phyloP scores from a whole-genome alignment of 306 rosid species.

The Vicia sativa region DNA sequence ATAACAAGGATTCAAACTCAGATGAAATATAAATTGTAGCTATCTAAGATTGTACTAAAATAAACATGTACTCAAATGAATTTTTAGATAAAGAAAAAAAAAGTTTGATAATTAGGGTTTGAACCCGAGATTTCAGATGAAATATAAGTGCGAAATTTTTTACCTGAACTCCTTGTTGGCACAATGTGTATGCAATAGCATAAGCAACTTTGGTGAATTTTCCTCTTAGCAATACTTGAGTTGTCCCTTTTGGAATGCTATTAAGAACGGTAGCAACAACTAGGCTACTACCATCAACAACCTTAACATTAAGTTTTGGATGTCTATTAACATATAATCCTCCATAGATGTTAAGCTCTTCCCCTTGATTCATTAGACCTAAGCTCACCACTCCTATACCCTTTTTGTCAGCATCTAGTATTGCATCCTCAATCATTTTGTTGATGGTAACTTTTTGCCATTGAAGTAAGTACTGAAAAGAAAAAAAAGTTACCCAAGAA shows the following conservation, averaged over 20 bases:
- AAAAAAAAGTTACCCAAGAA: not conserved
- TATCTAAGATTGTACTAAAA: no score
- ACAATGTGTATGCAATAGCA: conserved; percentile 56
- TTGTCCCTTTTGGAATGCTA: conserved; percentile 60
- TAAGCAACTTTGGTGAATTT: conserved; percentile 69
- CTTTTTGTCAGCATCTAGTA: conserved; percentile 44
- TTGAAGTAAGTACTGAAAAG: conserved; percentile 37
- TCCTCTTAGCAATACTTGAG: conserved; percentile 66
- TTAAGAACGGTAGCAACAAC: conserved; percentile 61
- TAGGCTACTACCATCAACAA: conserved; percentile 80
- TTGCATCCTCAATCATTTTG: conserved; percentile 53
- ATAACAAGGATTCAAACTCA: no score
- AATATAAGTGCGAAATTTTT: not conserved
- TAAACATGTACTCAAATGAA: no score
- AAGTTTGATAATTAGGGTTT: no score
- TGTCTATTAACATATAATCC: conserved; percentile 49
- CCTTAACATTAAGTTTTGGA: conserved; percentile 59
- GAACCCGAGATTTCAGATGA: no score
- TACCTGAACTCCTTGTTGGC: conserved; percentile 62
- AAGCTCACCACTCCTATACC: conserved; percentile 50
- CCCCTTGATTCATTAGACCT: conserved; percentile 61
- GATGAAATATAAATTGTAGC: no score
- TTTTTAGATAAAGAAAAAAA: no score
- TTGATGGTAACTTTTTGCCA: conserved; percentile 42
- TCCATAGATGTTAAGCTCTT: conserved; percentile 65